Evolutionary conservation across 108 stramenopile species (phyloP), one percentile per base, ranked within the genome.

Genomic region (Pseudonitzschia multiseries): DNA sequence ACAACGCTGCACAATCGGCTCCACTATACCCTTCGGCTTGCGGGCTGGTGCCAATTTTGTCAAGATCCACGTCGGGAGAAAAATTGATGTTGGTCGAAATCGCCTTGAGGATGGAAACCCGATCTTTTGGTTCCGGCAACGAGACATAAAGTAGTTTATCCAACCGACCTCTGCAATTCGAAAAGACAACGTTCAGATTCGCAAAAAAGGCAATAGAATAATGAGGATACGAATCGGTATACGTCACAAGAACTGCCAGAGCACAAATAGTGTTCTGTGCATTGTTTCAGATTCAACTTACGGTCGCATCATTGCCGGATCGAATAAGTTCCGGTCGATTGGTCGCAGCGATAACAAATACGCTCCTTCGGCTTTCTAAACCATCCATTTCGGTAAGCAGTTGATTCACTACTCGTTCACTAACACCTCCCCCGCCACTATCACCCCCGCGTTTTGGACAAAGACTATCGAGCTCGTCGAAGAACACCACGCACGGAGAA

Each of bases 301-400:
- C 74, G 98, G 96, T 69, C 98, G 76, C 74, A 96, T 73, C 88
- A 98, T 96, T 33, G 98, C 98, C 36, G 95, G 92, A 79, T 98
- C 98, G n/a, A 42, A 98, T 90, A 43, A 97, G 74, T 66, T 98
- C 96, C 6, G 95, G 96, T 50, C 98, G 83, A 75, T 98, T 98
- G 24, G 98, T 98, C 0, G 98, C 98, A 24, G 91, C 98, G 80
- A 98, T 94, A 12, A 98, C 96, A 83, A 96, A 96, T 9, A 97
- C 93, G 76, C 87, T 90, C 59, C 95, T 88, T 22, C 96, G 83
- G 60, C 84, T 93, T 60, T 98, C 98, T 46, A 98, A 72, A 12
- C 98, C 99, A 85, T 99, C 98, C 94, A 99, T 96, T 81, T 99
- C 99, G 2, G 97, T 98, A 36, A 99, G 78, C 9, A 99, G 82